These are phyloP conservation scores for Venturia pyrina DNA, from an alignment of 2,329 filamentous ascomycete genomes.

Conservation along the genomic window DNA sequence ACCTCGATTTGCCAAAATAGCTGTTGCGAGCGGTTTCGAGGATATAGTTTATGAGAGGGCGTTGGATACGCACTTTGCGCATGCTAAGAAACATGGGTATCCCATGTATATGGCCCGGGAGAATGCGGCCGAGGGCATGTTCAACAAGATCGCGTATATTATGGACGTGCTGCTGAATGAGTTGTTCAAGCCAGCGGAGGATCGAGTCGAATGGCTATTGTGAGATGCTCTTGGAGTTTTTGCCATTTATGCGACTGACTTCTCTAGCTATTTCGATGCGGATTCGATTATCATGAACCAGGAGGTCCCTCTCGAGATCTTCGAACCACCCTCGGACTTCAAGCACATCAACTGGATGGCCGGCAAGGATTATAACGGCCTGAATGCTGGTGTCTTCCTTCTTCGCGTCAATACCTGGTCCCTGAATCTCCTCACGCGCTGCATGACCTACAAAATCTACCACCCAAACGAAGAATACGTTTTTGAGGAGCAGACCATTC, in stretches of 20 bases:
- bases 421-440: constrained; percentile 22
- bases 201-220: constrained; percentile 29
- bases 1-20: constrained; percentile 13
- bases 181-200: constrained; percentile 21
- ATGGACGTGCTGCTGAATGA: constrained; percentile 23
- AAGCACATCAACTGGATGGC: constrained; percentile 23
- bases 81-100: constrained; percentile 15
- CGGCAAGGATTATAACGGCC: constrained; percentile 23
- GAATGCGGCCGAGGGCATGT: constrained; percentile 15
- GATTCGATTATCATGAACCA: constrained; percentile 27
- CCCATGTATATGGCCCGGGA: constrained; percentile 15
- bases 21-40: constrained; percentile 14
- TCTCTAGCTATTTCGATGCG: constrained; percentile 24
- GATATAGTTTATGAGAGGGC: constrained; percentile 15
- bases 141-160: constrained; percentile 20
- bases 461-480: constrained; percentile 14
- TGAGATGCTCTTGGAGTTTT: constrained; percentile 14
- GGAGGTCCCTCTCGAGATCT: constrained; percentile 23
- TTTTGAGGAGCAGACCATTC: constrained; percentile 15
- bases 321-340: constrained; percentile 23
- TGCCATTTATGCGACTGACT: background rate
- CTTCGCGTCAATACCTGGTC: constrained; percentile 27
- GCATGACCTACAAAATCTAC: constrained; percentile 19
- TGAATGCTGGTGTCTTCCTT: constrained; percentile 27
- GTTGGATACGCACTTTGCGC: constrained; percentile 13